Evolutionary conservation across 495 filamentous ascomycete species (phyloP), one percentile per base, ranked within the genome.

Genomic region (Neurospora cerealis): DNA sequence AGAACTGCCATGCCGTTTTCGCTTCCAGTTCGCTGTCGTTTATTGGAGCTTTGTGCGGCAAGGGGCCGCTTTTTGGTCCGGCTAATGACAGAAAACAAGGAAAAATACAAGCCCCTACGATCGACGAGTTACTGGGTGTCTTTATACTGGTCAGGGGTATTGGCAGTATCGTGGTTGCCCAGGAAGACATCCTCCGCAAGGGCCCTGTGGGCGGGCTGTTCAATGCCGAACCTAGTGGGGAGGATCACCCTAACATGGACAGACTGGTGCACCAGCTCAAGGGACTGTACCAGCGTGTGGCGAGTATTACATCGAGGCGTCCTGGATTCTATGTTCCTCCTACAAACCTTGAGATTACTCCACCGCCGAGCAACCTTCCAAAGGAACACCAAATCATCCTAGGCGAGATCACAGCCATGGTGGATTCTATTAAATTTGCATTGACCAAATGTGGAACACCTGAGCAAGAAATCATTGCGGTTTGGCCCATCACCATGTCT

Each of bases 1-100:
- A 75, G 17, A 81, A 81, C 62, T 79, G 77, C 71, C 78, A 80
- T 70, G 78, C 79, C 34, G 32, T 81, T 1, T 78, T 81, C 32
- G 72, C 73, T 40, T 44, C 79, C 4, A 75, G 78, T 1, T 74
- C 75, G 4, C 62, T 80, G 8, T 74, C 80, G 42, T 80, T 77
- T 44, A 74, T 80, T 44, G 71, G 75, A 9, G 73, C 74, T 0
- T 69, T 80, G 3, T 48, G 79, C 76, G 5, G 74, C 10, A 70
- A 73, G 13, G 44, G 70, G 0, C 74, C 73, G 21, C 11, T 24
- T 13, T 60, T 60, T 5, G 6, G 13, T 24, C 48, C 48, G 48
- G 24, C 48, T 7, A 13, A 28, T 28, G 11, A 28, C 11, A 60
- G 11, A 5, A 11, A 28, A 60, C 11, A 15, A 28, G 48, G 21